Evolutionary conservation across 2,329 filamentous ascomycete species (phyloP).

Genomic region (Colletotrichum paranaense): DNA sequence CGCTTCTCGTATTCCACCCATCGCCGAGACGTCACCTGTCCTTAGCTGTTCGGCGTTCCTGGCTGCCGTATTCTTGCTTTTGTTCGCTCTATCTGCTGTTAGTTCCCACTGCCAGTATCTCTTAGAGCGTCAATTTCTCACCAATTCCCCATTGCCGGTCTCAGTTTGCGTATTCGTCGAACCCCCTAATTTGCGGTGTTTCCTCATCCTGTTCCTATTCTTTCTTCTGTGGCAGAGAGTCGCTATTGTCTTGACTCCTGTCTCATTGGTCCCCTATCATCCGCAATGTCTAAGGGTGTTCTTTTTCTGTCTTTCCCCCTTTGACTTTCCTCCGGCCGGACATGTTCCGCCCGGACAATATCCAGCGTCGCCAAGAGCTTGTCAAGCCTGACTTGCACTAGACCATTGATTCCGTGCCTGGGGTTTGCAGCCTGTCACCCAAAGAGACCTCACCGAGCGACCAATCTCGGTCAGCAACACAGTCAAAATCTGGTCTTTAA

Average conservation of each 20-base stretch:
- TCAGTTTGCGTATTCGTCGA: not conserved
- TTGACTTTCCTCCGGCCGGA: not conserved
- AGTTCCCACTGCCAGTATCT: not conserved
- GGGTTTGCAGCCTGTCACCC: not conserved
- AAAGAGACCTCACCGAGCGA: not conserved
- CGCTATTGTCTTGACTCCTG: not conserved
- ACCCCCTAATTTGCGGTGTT: not conserved
- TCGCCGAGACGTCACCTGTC: conserved; percentile 5
- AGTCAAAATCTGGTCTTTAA: too few species aligned
- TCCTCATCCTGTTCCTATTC: not conserved
- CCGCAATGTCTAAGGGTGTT: not conserved
- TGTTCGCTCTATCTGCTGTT: not conserved
- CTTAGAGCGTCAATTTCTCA: not conserved
- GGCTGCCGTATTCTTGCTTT: not conserved
- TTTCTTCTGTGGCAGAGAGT: not conserved
- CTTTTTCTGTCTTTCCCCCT: not conserved
- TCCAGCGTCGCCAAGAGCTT: conserved; percentile 7
- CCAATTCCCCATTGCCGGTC: not conserved
- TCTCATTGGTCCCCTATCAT: not conserved
- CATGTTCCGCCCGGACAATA: not conserved
- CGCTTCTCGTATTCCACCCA: conserved; percentile 10
- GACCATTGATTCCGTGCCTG: not conserved
- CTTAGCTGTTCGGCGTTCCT: not conserved
- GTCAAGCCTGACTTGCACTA: conserved; percentile 11
- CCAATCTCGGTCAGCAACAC: not conserved